Base-by-base conservation (phyloP, 2,329 filamentous ascomycete genomes). In the Xylariales sp. region DNA sequence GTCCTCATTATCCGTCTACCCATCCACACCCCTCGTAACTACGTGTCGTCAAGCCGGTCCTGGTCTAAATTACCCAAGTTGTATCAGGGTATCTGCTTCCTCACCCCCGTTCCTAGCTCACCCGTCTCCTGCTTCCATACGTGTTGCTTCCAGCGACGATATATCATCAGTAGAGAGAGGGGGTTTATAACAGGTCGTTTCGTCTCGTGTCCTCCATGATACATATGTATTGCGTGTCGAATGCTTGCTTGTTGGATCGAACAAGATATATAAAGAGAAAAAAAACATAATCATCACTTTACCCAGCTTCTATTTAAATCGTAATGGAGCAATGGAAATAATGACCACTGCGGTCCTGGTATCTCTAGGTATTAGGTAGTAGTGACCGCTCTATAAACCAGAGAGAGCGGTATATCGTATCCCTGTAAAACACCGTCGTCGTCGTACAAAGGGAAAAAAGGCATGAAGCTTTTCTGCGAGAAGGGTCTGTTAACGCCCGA, bases 341-440 rank as follows among this genome's bases (percentile, higher is more conserved):
- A 20, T n/a, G 31, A 40, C 38, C 38, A 15, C 9, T 33, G 38
- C 20, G 38, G 38, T 40, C 31, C 20, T 40, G 38, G 38, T 40
- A 40, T 40, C 38, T 40, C 38, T 40, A 40, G 24, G 28, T 33
- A 40, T 40, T 40, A 40, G 14, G 28, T 38, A 10, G 25, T 31
- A 27, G 10, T 12, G 22, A 15, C 29, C 29, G 29, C 19, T 40
- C 28, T 33, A 27, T 40, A 40, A 32, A 22, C 38, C 19, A n/a
- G 18, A 33, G 38, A 32, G 24, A 40, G 18, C 28, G 25, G 9
- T 14, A 32, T 10, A 32, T 7, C 10, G 15, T 14, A 15, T 16
- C 29, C 10, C 29, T 15, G 24, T 27, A n/a, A 27, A 27, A 8
- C 7, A 8, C 24, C 7, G 7, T 27, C 24, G 15, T 9, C 29